Conservation (phyloP, 208 protist genomes). For the Wallacemonas collosoma region DNA sequence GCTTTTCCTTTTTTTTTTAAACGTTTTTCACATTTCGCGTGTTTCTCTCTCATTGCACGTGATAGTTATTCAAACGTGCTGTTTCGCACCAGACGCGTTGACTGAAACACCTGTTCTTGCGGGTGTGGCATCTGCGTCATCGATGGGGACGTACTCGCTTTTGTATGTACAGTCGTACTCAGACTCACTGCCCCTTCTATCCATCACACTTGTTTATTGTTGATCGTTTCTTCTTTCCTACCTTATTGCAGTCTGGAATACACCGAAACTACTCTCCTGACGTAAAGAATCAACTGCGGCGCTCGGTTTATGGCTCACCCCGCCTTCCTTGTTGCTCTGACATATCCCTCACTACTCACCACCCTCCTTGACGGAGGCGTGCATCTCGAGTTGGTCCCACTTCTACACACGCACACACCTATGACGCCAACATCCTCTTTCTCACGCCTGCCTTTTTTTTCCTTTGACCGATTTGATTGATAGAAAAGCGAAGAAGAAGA, state of each 20-base stretch:
- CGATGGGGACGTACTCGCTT: neutral
- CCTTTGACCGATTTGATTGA: conserved; percentile 1
- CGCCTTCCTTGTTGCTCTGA: too few relatives aligned
- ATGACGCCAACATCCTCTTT: neutral
- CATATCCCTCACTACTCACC: too few relatives aligned
- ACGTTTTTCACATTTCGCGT: too few relatives aligned
- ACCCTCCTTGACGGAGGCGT: too few relatives aligned
- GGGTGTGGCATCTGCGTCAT: neutral
- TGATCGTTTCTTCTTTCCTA: conserved; percentile 13
- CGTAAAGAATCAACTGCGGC: conserved; percentile 17
- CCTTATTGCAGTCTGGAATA: neutral
- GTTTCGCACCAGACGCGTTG: too few relatives aligned
- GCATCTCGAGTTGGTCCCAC: too few relatives aligned
- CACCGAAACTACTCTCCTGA: neutral
- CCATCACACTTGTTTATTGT: neutral
- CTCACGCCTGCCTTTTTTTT: conserved; percentile 4
- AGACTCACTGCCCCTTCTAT: neutral
- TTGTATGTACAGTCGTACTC: conserved; percentile 9
- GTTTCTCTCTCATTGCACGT: too few relatives aligned
- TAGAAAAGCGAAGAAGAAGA: neutral
- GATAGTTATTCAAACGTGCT: too few relatives aligned
- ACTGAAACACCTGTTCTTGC: neutral
- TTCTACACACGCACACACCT: too few relatives aligned
- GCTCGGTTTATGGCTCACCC: neutral
- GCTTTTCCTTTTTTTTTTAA: conserved; percentile 1